Evolutionary conservation across 1,284 basidiomycete genomes (phyloP), one percentile per base, ranked within the genome.

Genomic region (Mycena citricolor): DNA sequence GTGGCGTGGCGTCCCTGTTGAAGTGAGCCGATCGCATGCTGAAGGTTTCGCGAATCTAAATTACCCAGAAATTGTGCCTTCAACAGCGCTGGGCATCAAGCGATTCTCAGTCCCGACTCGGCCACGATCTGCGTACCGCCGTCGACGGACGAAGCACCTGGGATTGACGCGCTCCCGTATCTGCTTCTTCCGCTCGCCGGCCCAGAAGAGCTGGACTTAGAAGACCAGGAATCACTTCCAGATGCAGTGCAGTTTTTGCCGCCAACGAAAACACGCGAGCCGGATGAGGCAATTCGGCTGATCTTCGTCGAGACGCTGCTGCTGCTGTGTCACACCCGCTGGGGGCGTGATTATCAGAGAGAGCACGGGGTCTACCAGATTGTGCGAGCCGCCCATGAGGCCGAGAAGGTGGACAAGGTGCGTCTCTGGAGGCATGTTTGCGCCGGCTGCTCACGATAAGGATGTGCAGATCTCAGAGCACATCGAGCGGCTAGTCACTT

Each of bases 161-260:
- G 91, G 2, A 81, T 95, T 37, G 86, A 92, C 62, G 77, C 86
- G 5, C 71, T 97, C 4, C 85, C 90, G 0, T 87, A 83, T 57
- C 73, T 99, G 8, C 73, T 99, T 1, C 77, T 95, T 4, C 95
- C 95, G 0, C 75, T 99, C 3, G 94, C 94, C 51, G 94, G 94
- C 4, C 88, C 93, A 1, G 94, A 97, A 63, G 95, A 98, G 63
- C 84, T 90, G 50, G 91, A 95, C 49, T 73, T 94, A 2, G 93
- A 95, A 54, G 91, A 94, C 44, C 90, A 94, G 70, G 95, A 98
- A 57, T 80, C 81, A 36, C 74, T 99, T 1, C 93, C 89, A 0
- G 70, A 81, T 14, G 80, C 86, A 1, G 75, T 98, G 17, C 97
- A 99, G 64, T 87, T 99, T 66, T 77, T 97, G 2, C 87, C 90